These are phyloP conservation scores for Tylopilus sp. DNA, from an alignment of 768 basidiomycete genomes.

Conservation along the genomic window DNA sequence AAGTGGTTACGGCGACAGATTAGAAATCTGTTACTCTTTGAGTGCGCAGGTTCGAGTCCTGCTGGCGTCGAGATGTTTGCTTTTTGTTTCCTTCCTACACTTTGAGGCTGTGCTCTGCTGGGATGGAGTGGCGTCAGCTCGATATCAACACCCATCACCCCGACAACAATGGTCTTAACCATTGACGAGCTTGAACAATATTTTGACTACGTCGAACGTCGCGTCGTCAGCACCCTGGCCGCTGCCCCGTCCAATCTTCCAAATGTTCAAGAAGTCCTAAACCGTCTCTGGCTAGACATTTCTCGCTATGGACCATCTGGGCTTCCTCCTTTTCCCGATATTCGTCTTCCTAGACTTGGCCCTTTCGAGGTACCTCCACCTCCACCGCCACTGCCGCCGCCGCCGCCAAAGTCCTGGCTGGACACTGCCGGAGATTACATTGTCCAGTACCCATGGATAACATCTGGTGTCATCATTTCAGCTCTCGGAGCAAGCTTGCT, in stretches of 20 bases:
- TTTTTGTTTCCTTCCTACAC: not conserved
- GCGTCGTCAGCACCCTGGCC: slow-evolving; percentile 52
- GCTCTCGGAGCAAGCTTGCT: slow-evolving; percentile 60
- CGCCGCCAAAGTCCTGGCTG: slow-evolving; percentile 45
- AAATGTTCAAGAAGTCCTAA: slow-evolving; percentile 59
- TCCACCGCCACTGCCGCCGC: slow-evolving; percentile 57
- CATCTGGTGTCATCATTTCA: slow-evolving; percentile 51
- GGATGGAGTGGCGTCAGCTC: not conserved
- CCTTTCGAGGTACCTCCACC: slow-evolving; percentile 69
- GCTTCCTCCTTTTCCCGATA: slow-evolving; percentile 42
- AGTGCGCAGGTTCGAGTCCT: slow-evolving; percentile 69
- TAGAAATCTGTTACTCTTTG: slow-evolving; percentile 72
- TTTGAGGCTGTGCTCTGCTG: slow-evolving; percentile 16
- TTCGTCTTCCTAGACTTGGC: slow-evolving; percentile 63
- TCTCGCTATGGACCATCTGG: slow-evolving; percentile 70
- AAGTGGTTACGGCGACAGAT: slow-evolving; percentile 81
- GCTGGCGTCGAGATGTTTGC: slow-evolving; percentile 46
- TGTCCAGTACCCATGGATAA: slow-evolving; percentile 57
- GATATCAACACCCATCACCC: slow-evolving; percentile 2
- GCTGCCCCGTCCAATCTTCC: slow-evolving; percentile 59
- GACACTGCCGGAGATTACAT: slow-evolving; percentile 51
- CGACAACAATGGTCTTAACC: slow-evolving; percentile 32
- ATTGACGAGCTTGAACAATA: slow-evolving; percentile 72
- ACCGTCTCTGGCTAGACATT: slow-evolving; percentile 75
- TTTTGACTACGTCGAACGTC: slow-evolving; percentile 60